Evolutionary conservation across 2,329 filamentous ascomycete genomes (phyloP), one percentile per base, ranked within the genome.

Genomic region (Alternaria consortialis): DNA sequence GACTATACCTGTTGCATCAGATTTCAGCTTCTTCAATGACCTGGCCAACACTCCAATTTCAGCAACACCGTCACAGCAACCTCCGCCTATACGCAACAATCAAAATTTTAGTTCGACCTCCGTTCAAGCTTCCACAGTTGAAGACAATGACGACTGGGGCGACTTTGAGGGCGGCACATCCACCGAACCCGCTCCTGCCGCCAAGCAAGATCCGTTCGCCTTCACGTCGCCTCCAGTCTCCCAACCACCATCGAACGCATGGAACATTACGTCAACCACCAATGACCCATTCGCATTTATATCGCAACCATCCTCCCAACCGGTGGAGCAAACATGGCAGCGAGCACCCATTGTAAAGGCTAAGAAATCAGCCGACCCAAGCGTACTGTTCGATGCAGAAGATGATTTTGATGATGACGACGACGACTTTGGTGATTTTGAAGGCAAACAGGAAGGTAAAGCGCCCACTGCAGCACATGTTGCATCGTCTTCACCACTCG

Each of bases 311-410:
- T 32, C 43, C n/a, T 12, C 47, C 7, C 63, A 70, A 15, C n/a
- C 61, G 9, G 37, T 53, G 6, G 61, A 70, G 17, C 59, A 59
- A 12, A 43, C 59, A 39, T 75, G 72, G 74, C 67, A 71, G 32
- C 68, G 60, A 43, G 71, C 73, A 12, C 70, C 71, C 1, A 54
- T 76, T 2, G 34, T 75, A 25, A 75, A 74, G 51, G 69, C 75
- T 20, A 76, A 74, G 57, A 75, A 72, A 53, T 68, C 74, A 32
- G 56, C 69, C 17, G 77, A 80, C 63, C 71, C 77, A 4, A 79
- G 73, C 58, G 77, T 80, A 3, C 62, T 80, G 2, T 80, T 80
- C 56, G 79, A 80, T 62, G 79, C 74, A 43, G 76, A 79, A 53
- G 77, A 80, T 56, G 72, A 75, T 43, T 42, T 69, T 9, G 71